A percentile compares a stretch with the other conserved stretches of the same genome.
These are phyloP conservation scores for Pichia sp. DNA, from an alignment of 1,139 yeast genomes.

Conservation along the genomic window DNA sequence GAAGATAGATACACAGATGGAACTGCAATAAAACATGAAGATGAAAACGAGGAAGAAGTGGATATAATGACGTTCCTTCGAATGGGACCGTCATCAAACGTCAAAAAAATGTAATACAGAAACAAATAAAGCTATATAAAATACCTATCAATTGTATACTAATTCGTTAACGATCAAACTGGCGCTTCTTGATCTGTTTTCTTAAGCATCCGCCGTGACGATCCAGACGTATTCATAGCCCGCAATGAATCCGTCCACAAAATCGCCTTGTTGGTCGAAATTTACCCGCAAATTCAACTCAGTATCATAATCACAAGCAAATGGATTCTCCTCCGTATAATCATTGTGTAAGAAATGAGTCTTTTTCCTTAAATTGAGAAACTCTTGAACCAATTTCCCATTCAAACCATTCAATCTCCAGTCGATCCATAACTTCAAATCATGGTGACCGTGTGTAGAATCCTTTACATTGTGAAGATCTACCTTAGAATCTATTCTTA, in stretches of 20 bases:
- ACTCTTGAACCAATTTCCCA: conserved; percentile 14
- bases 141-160: no score
- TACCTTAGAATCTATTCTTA: conserved; percentile 10
- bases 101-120: no score
- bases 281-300: neutral
- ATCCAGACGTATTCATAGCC: neutral
- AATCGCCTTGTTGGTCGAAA: neutral
- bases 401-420: conserved; percentile 20
- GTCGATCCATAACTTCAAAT: conserved; percentile 20
- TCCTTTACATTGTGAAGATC: neutral
- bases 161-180: no score
- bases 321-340: no score
- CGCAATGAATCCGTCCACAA: neutral
- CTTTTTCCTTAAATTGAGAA: conserved; percentile 6
- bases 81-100: neutral
- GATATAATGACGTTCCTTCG: neutral
- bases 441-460: neutral
- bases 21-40: neutral
- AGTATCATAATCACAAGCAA: conserved; percentile 3
- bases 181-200: no score
- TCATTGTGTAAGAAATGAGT: neutral
- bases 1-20: conserved; percentile 13
- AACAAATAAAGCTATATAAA: no score
- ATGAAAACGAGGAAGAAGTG: neutral
- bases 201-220: neutral